Conservation (phyloP, 2,329 filamentous ascomycete species). For the Sclerotinia spermophila region DNA sequence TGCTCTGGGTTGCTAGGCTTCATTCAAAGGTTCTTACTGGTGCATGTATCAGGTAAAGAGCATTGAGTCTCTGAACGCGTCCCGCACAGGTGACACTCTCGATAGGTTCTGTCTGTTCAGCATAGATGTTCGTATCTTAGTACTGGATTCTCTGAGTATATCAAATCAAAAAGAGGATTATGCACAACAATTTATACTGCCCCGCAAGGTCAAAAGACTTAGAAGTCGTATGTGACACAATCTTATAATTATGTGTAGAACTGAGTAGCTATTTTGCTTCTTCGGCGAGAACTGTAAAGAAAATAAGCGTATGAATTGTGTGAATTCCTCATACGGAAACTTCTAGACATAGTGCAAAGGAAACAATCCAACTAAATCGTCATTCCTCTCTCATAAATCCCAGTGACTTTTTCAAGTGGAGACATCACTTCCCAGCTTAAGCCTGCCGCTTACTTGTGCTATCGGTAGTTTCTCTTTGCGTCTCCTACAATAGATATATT, state of each 20-base stretch:
- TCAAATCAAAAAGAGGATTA: neutral
- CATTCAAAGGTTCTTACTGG: too few relatives aligned
- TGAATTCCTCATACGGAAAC: neutral
- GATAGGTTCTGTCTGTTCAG: neutral
- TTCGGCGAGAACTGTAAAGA: neutral
- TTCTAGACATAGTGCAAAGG: neutral
- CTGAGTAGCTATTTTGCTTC: neutral
- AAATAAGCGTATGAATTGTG: neutral
- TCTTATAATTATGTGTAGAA: neutral
- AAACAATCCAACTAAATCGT: neutral
- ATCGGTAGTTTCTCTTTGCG: neutral
- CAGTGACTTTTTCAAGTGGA: neutral
- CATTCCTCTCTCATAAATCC: neutral
- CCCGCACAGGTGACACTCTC: neutral
- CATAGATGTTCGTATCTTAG: neutral
- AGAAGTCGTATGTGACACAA: neutral
- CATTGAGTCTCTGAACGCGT: neutral
- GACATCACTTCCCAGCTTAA: neutral
- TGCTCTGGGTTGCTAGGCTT: neutral
- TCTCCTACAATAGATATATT: neutral
- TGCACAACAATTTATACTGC: neutral
- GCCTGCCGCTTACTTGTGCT: neutral
- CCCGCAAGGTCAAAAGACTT: neutral
- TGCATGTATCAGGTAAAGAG: too few relatives aligned
- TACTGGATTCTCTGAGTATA: neutral